A percentile compares a stretch with the other conserved stretches of the same genome.
phyloP scores from a whole-genome alignment of 176 grass and related monocot genomes.

The Carex littledalei region DNA sequence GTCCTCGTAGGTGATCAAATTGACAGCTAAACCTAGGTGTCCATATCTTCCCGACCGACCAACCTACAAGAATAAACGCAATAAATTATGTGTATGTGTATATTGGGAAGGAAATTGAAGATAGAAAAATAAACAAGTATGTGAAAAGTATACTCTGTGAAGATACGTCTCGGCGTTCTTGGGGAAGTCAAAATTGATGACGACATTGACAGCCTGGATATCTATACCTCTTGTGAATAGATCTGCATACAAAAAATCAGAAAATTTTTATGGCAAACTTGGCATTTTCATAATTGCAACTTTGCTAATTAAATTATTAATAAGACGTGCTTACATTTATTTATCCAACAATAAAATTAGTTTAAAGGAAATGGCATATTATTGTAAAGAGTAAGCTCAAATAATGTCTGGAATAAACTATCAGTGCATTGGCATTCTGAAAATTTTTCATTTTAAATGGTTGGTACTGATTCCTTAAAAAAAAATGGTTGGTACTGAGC shows the following conservation, averaged over 20 bases:
- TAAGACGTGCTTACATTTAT: not conserved
- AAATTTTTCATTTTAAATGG: not conserved
- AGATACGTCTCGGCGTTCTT: constrained; percentile 89
- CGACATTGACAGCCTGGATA: constrained; percentile 95
- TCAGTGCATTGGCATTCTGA: not conserved
- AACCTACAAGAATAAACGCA: constrained; percentile 26
- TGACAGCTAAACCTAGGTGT: constrained; percentile 48
- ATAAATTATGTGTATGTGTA: not conserved
- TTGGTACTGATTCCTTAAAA: not conserved
- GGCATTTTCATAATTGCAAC: not conserved
- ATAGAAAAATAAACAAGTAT: not conserved
- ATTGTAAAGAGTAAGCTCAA: not conserved
- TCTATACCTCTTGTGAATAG: constrained; percentile 97
- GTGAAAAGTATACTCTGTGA: constrained; percentile 51
- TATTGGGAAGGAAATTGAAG: not conserved
- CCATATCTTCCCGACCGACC: constrained; percentile 50
- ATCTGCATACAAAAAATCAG: constrained; percentile 40
- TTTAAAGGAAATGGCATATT: not conserved
- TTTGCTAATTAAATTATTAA: not conserved
- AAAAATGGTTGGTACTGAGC: not conserved
- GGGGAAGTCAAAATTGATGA: constrained; percentile 95
- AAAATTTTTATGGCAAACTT: not conserved
- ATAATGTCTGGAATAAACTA: not conserved
- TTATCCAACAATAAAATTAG: not conserved
- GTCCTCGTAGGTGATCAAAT: constrained; percentile 46